Percentiles rank a stretch among this genome's conserved stretches.
Evolutionary conservation across 1,139 yeast species (phyloP).

Genomic region (Torulaspora pretoriensis): DNA sequence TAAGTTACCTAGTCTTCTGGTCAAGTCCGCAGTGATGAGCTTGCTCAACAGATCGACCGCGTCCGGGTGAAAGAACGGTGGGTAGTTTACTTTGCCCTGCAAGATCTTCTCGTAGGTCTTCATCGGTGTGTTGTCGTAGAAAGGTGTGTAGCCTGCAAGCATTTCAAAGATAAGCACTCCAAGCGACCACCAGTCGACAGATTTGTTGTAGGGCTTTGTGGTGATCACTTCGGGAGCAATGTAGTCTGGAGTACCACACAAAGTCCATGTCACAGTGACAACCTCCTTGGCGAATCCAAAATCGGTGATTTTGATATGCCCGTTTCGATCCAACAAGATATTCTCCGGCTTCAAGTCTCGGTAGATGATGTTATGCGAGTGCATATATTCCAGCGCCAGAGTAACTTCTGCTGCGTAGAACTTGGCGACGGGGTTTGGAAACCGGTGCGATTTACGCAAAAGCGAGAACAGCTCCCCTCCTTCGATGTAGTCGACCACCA

Average conservation of each 20-base stretch:
- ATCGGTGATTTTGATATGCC: constrained; percentile 93
- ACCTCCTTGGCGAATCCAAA: constrained; percentile 98
- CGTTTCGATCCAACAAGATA: constrained; percentile 83
- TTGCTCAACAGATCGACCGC: constrained; percentile 76
- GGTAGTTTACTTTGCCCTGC: constrained; percentile 82
- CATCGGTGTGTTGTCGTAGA: constrained; percentile 95
- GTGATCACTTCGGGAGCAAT: constrained; percentile 98
- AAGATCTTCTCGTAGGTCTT: constrained; percentile 93
- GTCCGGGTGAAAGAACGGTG: constrained; percentile 85
- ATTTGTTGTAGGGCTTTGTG: constrained; percentile 92
- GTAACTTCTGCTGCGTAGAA: constrained; percentile 96
- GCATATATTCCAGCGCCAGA: constrained; percentile 86
- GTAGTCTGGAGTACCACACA: constrained; percentile 97
- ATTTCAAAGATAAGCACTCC: constrained; percentile 93
- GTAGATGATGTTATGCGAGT: constrained; percentile 85
- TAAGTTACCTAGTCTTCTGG: constrained; percentile 86
- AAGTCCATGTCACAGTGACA: constrained; percentile 88
- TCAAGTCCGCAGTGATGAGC: constrained; percentile 83
- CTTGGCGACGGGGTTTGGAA: constrained; percentile 96
- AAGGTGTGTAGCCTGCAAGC: constrained; percentile 97
- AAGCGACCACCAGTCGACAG: constrained; percentile 98
- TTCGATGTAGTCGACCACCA: constrained; percentile 98
- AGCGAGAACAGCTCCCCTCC: constrained; percentile 94
- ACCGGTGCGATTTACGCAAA: constrained; percentile 84
- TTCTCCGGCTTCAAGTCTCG: constrained; percentile 97